Conservation (phyloP, 2,329 filamentous ascomycete species). For the Botrytis fragariae region DNA sequence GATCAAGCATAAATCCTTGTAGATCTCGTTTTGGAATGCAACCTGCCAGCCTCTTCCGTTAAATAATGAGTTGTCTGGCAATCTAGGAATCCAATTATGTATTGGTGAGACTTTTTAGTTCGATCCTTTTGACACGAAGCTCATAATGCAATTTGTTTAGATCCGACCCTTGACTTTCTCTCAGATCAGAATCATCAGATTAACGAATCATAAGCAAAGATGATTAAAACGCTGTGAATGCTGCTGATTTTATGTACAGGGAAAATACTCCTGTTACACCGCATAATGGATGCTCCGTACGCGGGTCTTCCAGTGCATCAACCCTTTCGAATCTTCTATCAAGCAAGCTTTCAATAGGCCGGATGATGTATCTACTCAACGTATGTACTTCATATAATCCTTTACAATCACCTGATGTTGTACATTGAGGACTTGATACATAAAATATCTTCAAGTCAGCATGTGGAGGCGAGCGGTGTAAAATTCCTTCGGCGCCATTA, state of each 20-base stretch:
- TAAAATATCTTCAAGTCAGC: neutral
- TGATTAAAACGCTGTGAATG: neutral
- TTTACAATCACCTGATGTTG: conserved; percentile 11
- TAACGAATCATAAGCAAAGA: conserved; percentile 2
- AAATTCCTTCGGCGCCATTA: conserved; percentile 12
- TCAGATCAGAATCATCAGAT: conserved; percentile 15
- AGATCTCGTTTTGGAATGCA: conserved; percentile 9
- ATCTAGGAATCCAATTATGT: neutral
- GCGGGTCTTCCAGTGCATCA: conserved; percentile 10
- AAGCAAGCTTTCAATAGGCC: neutral
- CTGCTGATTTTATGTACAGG: conserved; percentile 8
- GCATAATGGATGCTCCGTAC: neutral
- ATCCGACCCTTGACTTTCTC: conserved; percentile 1
- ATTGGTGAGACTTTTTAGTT: conserved; percentile 20
- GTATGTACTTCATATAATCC: neutral
- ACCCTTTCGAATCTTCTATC: neutral
- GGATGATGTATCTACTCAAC: neutral
- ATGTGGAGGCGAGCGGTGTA: conserved; percentile 17
- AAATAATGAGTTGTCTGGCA: conserved; percentile 10
- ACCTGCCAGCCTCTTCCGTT: conserved; percentile 13
- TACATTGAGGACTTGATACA: neutral
- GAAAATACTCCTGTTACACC: conserved; percentile 17
- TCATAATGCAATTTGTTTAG: conserved; percentile 15
- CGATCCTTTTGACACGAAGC: conserved; percentile 7
- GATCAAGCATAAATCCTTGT: conserved; percentile 21